These are phyloP conservation scores for Globisporangium emineosum DNA, from an alignment of 352 stramenopile species.

Conservation along the genomic window DNA sequence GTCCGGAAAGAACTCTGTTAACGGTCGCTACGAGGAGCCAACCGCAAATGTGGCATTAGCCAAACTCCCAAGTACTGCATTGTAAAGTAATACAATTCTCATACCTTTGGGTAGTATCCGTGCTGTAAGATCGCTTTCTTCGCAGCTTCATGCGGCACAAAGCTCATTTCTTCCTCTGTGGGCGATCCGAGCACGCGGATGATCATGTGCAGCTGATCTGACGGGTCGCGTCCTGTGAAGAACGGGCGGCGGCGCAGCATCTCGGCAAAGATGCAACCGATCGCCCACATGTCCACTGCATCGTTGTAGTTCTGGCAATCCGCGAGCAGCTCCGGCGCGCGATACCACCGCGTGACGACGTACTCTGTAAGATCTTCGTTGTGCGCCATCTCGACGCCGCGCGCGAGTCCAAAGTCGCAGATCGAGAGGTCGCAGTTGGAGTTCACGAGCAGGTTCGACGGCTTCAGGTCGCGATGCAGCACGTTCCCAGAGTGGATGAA, in stretches of 20 bases:
- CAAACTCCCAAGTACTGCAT: background rate
- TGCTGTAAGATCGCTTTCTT: slow-evolving; percentile 83
- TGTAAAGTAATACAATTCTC: background rate
- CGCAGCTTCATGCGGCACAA: slow-evolving; percentile 93
- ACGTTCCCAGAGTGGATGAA: slow-evolving; percentile 98
- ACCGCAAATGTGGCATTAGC: background rate
- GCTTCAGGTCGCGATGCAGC: slow-evolving; percentile 87
- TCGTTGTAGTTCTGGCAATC: slow-evolving; percentile 97
- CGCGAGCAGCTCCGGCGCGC: slow-evolving; percentile 76
- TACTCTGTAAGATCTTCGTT: slow-evolving; percentile 86
- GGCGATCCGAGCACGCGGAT: slow-evolving; percentile 92
- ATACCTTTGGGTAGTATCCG: slow-evolving; percentile 82
- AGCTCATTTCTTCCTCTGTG: slow-evolving; percentile 93
- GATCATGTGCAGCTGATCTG: slow-evolving; percentile 85
- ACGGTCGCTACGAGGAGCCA: slow-evolving; percentile 35
- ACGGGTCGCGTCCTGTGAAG: slow-evolving; percentile 79
- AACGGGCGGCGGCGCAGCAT: slow-evolving; percentile 95
- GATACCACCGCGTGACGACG: slow-evolving; percentile 91
- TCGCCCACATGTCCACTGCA: slow-evolving; percentile 94
- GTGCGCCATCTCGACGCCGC: slow-evolving; percentile 84
- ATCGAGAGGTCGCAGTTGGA: slow-evolving; percentile 89
- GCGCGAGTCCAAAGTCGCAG: slow-evolving; percentile 91
- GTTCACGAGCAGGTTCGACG: slow-evolving; percentile 88
- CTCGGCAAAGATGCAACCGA: slow-evolving; percentile 99
- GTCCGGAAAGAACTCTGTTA: slow-evolving; percentile 85